Base-by-base conservation (phyloP, 2,329 filamentous ascomycete species). In the Fusarium udum region DNA sequence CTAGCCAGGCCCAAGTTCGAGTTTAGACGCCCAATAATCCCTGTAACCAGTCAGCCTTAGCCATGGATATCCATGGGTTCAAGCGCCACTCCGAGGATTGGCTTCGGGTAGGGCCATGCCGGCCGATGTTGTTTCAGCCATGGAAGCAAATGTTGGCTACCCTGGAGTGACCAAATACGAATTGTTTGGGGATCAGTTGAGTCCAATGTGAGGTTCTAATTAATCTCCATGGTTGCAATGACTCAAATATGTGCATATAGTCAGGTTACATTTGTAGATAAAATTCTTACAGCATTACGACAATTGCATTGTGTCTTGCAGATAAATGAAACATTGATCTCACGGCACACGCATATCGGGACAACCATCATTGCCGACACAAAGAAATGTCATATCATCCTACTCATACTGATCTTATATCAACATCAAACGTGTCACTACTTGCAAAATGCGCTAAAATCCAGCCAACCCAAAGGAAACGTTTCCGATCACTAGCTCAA, bases 61-160 rank as follows among this genome's bases (percentile, higher is more conserved):
- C 39, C 39, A 46, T 26, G 55, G 51, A 39, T 39, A 26, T 26
- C 34, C 52, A 32, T 37, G 39, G 60, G 26, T 32, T 28, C 22
- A 31, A 14, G 28, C 34, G 56, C 58, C 65, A 69, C 31, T 49
- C n/a, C 43, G 18, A 31, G 39, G 39, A 51, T 58, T 64, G 49
- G 66, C 49, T 64, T 37, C 66, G 66, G 66, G 65, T 69, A 64
- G 28, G 58, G 65, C 66, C 43, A 46, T 64, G 20, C 52, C 45
- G 34, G 28, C 45, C 65, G 32, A 52, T 26, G 13, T 28, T 26
- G 26, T 64, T 32, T 64, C 39, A 55, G 46, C 24, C 26, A 53
- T 28, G 13, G 28, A 14, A 18, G 14, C 2, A 8, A 11, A 11
- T n/a, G 3, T 31, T 28, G 26, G 15, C 24, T 66, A 66, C 61